phyloP scores from a whole-genome alignment of 768 basidiomycete species.

The Xerocomellus chrysenteron region DNA sequence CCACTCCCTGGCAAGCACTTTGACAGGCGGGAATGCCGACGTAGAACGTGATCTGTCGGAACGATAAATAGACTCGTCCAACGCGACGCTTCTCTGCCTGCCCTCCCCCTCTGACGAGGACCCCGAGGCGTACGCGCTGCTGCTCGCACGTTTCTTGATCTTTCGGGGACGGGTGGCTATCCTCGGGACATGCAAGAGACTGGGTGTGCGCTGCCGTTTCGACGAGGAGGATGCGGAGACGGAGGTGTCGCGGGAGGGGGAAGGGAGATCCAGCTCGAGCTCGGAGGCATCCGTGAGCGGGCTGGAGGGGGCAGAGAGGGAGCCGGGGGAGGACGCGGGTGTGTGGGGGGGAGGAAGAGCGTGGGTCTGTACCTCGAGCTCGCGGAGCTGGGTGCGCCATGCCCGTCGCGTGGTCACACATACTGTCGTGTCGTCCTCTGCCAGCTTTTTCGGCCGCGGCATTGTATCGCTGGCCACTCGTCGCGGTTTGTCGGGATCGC shows the following conservation, averaged over 20 bases:
- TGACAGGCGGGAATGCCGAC: conserved; percentile 43
- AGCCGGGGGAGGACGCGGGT: conserved; percentile 20
- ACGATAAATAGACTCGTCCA: conserved; percentile 57
- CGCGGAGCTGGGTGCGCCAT: conserved; percentile 25
- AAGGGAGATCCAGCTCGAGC: conserved; percentile 6
- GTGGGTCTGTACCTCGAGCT: conserved; percentile 5
- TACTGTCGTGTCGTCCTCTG: conserved; percentile 15
- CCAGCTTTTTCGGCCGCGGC: not conserved
- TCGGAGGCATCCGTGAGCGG: conserved; percentile 25
- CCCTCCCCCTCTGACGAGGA: conserved; percentile 48
- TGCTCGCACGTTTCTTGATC: conserved; percentile 26
- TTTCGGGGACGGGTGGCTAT: conserved; percentile 16
- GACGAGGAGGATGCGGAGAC: conserved; percentile 26
- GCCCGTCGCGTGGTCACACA: conserved; percentile 32
- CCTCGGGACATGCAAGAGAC: conserved; percentile 1
- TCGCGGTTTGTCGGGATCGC: not conserved
- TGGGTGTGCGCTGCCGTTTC: conserved; percentile 22
- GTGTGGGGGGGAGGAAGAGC: not conserved
- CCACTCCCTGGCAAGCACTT: conserved; percentile 33
- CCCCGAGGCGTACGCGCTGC: conserved; percentile 25
- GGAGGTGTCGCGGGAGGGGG: conserved; percentile 21
- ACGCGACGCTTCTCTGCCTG: conserved; percentile 37
- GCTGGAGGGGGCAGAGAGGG: conserved; percentile 16
- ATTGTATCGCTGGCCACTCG: not conserved
- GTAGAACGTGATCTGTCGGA: conserved; percentile 64